Evolutionary conservation across 176 grass and related monocot genomes (phyloP).

Genomic region (Carex pumila): DNA sequence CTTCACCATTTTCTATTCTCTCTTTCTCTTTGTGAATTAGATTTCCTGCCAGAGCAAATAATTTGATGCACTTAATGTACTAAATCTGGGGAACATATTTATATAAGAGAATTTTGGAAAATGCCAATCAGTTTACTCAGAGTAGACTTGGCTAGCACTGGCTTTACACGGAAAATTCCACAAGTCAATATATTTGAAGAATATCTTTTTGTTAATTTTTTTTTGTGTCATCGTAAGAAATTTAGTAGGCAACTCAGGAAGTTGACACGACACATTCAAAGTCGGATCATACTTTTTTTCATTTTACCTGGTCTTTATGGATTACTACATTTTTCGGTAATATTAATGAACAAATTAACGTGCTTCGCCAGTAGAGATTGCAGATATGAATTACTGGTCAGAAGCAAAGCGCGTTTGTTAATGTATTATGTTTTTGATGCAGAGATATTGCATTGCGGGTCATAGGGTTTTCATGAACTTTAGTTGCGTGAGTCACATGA

Average conservation of each 20-base stretch:
- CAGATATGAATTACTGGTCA: neutral
- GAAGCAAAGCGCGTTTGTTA: neutral
- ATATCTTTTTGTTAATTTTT: neutral
- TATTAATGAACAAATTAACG: neutral
- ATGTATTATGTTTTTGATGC: neutral
- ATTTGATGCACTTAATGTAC: neutral
- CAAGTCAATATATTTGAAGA: neutral
- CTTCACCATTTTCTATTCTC: conserved; percentile 5
- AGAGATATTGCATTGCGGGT: neutral
- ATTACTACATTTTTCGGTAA: neutral
- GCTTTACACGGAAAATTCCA: neutral
- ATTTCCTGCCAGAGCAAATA: neutral
- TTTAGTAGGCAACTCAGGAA: neutral
- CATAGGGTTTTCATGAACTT: neutral
- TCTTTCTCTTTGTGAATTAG: neutral
- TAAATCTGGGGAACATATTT: conserved; percentile 1
- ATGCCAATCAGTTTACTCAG: neutral
- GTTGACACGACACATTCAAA: neutral
- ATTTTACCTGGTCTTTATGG: neutral
- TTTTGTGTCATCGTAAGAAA: neutral
- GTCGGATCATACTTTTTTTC: neutral
- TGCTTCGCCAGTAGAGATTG: neutral
- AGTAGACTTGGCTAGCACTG: neutral
- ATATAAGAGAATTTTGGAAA: neutral
- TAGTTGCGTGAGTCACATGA: too few species aligned